Conservation (phyloP, 306 rosid species). For the Malus asiatica region DNA sequence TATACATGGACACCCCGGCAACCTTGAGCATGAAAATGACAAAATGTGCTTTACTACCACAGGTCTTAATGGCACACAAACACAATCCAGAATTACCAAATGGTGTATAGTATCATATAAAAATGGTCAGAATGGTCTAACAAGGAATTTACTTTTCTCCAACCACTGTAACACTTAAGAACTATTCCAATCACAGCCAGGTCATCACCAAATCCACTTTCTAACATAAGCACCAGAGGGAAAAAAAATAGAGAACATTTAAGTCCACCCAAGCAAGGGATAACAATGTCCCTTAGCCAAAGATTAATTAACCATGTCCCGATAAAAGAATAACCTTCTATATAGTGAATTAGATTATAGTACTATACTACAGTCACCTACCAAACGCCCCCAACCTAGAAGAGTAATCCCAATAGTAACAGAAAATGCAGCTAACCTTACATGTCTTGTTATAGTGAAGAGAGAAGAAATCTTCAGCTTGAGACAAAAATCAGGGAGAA, state of each 20-base stretch:
- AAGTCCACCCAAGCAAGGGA: neutral
- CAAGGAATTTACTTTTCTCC: neutral
- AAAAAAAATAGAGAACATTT: neutral
- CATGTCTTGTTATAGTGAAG: neutral
- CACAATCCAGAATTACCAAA: too few relatives aligned
- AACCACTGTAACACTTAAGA: neutral
- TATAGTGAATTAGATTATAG: neutral
- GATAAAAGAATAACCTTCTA: neutral
- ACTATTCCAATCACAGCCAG: neutral
- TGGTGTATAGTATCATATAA: neutral
- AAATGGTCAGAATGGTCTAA: neutral
- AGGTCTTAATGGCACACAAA: neutral
- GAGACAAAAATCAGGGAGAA: neutral
- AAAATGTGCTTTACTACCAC: neutral
- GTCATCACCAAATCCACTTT: neutral
- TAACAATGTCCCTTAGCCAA: neutral
- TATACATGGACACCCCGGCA: neutral
- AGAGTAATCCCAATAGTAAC: neutral
- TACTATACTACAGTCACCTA: neutral
- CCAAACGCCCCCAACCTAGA: neutral
- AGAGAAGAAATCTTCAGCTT: neutral
- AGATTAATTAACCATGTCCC: neutral
- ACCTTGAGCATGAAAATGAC: neutral
- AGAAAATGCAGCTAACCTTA: neutral
- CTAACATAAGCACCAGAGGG: neutral